Conservation (phyloP, 1,284 basidiomycete genomes). For the Gymnopus androsaceus region DNA sequence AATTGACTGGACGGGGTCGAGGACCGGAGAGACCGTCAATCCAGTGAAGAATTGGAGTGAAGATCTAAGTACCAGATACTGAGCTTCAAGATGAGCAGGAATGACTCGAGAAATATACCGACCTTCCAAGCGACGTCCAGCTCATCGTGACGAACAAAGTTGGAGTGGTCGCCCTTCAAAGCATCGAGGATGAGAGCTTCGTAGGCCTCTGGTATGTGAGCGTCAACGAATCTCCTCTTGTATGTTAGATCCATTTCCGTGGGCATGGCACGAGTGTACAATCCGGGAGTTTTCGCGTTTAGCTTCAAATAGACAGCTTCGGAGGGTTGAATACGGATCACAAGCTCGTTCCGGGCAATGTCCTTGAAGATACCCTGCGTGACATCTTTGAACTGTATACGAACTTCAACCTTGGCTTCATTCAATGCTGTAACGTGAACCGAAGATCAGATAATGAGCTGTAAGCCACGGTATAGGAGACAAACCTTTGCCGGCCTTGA, state of each 20-base stretch:
- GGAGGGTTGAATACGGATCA: conserved; percentile 92
- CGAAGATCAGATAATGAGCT: background rate
- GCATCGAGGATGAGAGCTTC: conserved; percentile 91
- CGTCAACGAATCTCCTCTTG: conserved; percentile 88
- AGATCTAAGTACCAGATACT: conserved; percentile 62
- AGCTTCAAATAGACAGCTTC: conserved; percentile 95
- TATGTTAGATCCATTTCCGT: conserved; percentile 97
- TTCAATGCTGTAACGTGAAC: conserved; percentile 69
- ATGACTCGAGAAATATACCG: conserved; percentile 19
- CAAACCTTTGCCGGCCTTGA: conserved; percentile 94
- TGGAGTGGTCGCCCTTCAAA: conserved; percentile 85
- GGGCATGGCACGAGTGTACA: conserved; percentile 86
- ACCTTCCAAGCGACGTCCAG: conserved; percentile 96
- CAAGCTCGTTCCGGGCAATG: conserved; percentile 92
- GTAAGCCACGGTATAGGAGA: conserved; percentile 4
- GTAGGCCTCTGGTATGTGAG: conserved; percentile 92
- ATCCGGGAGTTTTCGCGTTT: conserved; percentile 91
- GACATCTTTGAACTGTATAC: conserved; percentile 96
- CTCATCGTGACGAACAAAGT: conserved; percentile 95
- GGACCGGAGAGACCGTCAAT: conserved; percentile 76
- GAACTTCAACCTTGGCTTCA: conserved; percentile 95
- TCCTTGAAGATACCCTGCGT: conserved; percentile 95
- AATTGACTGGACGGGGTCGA: conserved; percentile 71
- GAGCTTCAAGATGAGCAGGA: conserved; percentile 3
- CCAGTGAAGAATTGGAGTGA: conserved; percentile 93